Evolutionary conservation across 1,284 basidiomycete species (phyloP).

Genomic region (Filobasidium uniguttulatum): DNA sequence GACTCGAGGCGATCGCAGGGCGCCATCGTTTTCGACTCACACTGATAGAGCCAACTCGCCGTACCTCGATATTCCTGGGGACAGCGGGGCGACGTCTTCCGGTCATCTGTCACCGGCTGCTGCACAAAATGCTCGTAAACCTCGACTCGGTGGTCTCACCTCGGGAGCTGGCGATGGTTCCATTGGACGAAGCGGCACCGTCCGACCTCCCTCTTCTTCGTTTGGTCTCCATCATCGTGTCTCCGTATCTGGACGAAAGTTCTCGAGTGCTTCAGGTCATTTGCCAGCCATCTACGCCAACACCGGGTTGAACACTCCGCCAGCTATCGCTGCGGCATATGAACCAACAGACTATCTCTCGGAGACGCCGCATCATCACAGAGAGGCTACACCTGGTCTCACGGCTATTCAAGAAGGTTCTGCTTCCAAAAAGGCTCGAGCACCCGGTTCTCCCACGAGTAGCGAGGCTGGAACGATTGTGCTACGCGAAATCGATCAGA

Average conservation of each 20-base stretch:
- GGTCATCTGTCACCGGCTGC: no score
- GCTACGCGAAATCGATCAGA: background rate
- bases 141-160: background rate
- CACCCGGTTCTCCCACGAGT: no score
- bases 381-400: conserved; percentile 20
- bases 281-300: conserved; percentile 35
- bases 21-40: conserved; percentile 12
- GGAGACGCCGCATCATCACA: background rate
- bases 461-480: background rate
- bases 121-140: no score
- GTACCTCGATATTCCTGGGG: conserved; percentile 1
- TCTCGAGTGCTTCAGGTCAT: conserved; percentile 29
- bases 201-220: background rate
- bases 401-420: conserved; percentile 29
- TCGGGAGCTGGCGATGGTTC: background rate
- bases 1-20: background rate
- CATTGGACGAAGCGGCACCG: background rate
- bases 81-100: background rate
- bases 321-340: conserved; percentile 22
- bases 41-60: conserved; percentile 4
- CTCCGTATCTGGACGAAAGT: conserved; percentile 24
- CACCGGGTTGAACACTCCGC: conserved; percentile 30
- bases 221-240: conserved; percentile 14
- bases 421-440: background rate
- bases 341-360: conserved; percentile 18